A percentile compares a stretch with the other conserved stretches of the same genome.
Conservation (phyloP, 768 basidiomycete genomes). For the Brasilioporus rufonigricans region DNA sequence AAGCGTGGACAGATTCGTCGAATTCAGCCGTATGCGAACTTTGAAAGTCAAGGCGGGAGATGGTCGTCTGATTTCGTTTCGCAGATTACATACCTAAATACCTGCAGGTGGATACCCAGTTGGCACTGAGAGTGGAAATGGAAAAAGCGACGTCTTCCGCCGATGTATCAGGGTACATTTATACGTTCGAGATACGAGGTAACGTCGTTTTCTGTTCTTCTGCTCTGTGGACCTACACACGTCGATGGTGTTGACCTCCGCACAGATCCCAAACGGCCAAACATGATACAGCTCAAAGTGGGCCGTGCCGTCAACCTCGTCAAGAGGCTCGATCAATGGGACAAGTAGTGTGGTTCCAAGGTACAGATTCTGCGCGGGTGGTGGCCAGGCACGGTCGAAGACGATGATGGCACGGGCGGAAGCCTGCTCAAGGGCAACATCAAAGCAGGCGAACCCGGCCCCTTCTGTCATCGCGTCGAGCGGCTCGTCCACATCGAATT, state of each 20-base stretch:
- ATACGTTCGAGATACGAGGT: slow-evolving; percentile 80
- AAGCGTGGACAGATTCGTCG: slow-evolving; percentile 43
- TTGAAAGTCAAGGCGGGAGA: neutral
- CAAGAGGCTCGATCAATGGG: slow-evolving; percentile 76
- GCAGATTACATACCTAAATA: slow-evolving; percentile 72
- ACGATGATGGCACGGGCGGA: slow-evolving; percentile 32
- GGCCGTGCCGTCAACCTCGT: slow-evolving; percentile 73
- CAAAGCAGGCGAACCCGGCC: slow-evolving; percentile 55
- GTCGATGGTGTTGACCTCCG: slow-evolving; percentile 6
- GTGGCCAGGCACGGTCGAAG: slow-evolving; percentile 59
- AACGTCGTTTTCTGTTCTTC: slow-evolving; percentile 8
- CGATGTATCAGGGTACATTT: slow-evolving; percentile 76
- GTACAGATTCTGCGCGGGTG: slow-evolving; percentile 71
- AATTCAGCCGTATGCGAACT: slow-evolving; percentile 50
- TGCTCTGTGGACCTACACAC: neutral
- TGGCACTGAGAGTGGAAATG: slow-evolving; percentile 55
- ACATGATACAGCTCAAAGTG: slow-evolving; percentile 68
- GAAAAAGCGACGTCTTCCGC: slow-evolving; percentile 48
- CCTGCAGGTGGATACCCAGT: slow-evolving; percentile 57
- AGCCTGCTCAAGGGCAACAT: slow-evolving; percentile 68
- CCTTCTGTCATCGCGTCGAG: slow-evolving; percentile 74
- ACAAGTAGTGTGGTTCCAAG: slow-evolving; percentile 76
- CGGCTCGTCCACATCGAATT: slow-evolving; percentile 80
- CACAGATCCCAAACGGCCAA: slow-evolving; percentile 32
- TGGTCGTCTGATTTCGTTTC: slow-evolving; percentile 7